Conservation (phyloP, 2,329 filamentous ascomycete species). For the Ceratocystis eucalypticola region DNA sequence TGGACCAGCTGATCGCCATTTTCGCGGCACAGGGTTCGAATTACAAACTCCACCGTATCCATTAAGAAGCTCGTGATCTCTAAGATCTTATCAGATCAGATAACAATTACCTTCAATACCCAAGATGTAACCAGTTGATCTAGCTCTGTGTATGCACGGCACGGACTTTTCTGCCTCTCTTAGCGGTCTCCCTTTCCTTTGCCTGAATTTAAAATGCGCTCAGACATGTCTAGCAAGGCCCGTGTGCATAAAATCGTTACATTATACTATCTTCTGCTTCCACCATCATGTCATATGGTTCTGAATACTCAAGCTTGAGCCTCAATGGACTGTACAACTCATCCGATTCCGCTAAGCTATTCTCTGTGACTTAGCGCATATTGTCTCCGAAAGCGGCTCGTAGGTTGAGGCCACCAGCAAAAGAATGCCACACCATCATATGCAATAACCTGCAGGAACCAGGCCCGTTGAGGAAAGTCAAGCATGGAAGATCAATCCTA, state of each 20-base stretch:
- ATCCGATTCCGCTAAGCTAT: neutral
- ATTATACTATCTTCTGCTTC: neutral
- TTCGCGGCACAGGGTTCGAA: neutral
- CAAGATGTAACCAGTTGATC: neutral
- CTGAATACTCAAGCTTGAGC: neutral
- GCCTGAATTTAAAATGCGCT: neutral
- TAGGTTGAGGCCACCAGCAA: neutral
- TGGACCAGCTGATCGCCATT: too few species aligned
- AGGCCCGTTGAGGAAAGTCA: neutral
- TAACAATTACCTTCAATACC: neutral
- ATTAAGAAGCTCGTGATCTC: neutral
- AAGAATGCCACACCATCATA: neutral
- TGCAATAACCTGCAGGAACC: neutral
- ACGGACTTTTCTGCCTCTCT: neutral
- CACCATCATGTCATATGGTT: neutral
- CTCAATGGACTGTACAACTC: neutral
- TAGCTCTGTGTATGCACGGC: neutral
- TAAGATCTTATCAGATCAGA: constrained; percentile 7
- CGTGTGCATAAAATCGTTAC: neutral
- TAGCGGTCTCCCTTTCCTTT: neutral
- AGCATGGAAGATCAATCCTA: neutral
- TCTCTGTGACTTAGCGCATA: neutral
- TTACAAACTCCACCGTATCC: neutral
- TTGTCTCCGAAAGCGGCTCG: neutral
- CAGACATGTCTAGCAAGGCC: neutral